Evolutionary conservation across 2,329 filamentous ascomycete species (phyloP).

Genomic region (Parafenestella ontariensis): DNA sequence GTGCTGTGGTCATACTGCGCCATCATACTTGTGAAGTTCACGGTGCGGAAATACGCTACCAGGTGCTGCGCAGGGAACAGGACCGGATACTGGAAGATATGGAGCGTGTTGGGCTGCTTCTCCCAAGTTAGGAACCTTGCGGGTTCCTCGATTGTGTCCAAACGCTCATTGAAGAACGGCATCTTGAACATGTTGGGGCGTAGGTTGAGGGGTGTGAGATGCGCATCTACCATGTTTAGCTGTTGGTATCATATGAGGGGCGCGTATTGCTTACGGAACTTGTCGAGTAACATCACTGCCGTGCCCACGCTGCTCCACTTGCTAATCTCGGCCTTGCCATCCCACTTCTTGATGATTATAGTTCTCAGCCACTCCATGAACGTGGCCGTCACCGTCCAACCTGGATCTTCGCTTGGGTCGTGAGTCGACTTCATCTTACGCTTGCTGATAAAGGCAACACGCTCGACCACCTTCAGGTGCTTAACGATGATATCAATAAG

Average conservation of each 20-base stretch:
- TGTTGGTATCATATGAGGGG: too few relatives aligned
- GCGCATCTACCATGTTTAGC: slow-evolving; percentile 32
- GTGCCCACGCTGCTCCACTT: slow-evolving; percentile 77
- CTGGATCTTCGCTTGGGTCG: slow-evolving; percentile 33
- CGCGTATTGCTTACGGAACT: slow-evolving; percentile 63
- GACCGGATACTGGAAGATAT: slow-evolving; percentile 81
- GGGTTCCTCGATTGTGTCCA: slow-evolving; percentile 78
- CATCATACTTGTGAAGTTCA: slow-evolving; percentile 89
- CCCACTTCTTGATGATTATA: slow-evolving; percentile 80
- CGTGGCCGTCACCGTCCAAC: slow-evolving; percentile 45
- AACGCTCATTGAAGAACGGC: slow-evolving; percentile 75
- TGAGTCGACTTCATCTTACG: slow-evolving; percentile 21
- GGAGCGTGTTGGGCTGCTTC: slow-evolving; percentile 68
- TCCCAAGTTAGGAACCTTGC: slow-evolving; percentile 69
- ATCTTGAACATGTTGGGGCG: slow-evolving; percentile 71
- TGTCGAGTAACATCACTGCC: slow-evolving; percentile 74
- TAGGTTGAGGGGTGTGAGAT: slow-evolving; percentile 57
- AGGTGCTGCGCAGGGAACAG: slow-evolving; percentile 77
- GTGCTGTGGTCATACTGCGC: slow-evolving; percentile 68
- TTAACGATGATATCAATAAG: slow-evolving; percentile 28
- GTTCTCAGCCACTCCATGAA: slow-evolving; percentile 75
- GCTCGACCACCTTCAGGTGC: slow-evolving; percentile 37
- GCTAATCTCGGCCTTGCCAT: slow-evolving; percentile 73
- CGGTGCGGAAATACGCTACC: slow-evolving; percentile 83
- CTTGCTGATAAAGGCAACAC: slow-evolving; percentile 27